Base-by-base conservation (phyloP, 331 rosid genomes). In the Quercus phellos region DNA sequence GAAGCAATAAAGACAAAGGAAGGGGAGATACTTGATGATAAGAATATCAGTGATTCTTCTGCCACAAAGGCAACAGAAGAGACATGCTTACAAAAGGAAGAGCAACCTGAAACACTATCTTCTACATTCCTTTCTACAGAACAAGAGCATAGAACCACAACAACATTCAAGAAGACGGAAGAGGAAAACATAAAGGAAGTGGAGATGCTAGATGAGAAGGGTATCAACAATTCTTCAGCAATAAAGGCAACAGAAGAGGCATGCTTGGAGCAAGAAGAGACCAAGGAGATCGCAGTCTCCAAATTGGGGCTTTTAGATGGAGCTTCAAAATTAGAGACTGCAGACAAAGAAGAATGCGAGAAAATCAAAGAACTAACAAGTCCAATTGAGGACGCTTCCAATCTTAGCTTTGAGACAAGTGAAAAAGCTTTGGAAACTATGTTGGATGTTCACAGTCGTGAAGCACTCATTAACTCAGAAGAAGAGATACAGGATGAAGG, bases 101-200 rank as follows among this genome's bases (percentile, higher is more conserved):
- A 84, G 18, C 66, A 72, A 46, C 75, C 55, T 27, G 79, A 66
- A 51, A 51, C 63, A 63, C 54, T 75, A 32, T 54, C 79, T 73
- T 46, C 71, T 32, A 26, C 51, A 16, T 30, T 75, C 29, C 73
- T 71, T 80, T 74, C 80, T 0, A 22, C 35, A 54, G 84, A 80
- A 38, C 66, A 77, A 0, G 24, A 67, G 32, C 79, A 51, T 26
- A 79, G 29, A 51, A 68, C 72, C 51, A 7, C 50, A 55, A 26
- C 70, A 32, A 27, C 55, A 58, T 61, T 38, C 64, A 30, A 73
- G 32, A 24, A 16, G 32, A n/a, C 26, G 9, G 82, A 73, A n/a
- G 77, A 77, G 17, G 75, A 69, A 4, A 17, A 21, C 50, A 51
- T 21, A 17, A 70, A 54, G 71, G 75, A 72, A 51, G 54, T 22